These are phyloP conservation scores for Globisporangium iwayamae DNA, from an alignment of 352 stramenopile genomes.

Conservation along the genomic window DNA sequence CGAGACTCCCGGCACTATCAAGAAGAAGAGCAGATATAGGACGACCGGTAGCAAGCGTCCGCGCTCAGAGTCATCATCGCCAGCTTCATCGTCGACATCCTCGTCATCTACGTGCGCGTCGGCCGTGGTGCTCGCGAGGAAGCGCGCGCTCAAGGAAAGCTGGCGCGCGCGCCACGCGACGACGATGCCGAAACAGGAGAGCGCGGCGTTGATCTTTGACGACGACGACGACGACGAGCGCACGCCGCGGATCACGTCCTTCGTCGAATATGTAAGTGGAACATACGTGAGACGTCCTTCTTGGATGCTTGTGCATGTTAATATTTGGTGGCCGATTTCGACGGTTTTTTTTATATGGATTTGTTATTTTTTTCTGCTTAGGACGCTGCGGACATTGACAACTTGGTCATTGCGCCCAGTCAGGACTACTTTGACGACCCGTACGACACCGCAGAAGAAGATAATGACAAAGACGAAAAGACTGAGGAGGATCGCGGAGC, in stretches of 20 bases:
- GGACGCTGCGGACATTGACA: constrained; percentile 19
- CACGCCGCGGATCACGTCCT: constrained; percentile 12
- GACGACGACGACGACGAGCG: constrained; percentile 11
- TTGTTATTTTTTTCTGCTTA: neutral
- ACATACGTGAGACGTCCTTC: neutral
- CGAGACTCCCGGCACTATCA: constrained; percentile 8
- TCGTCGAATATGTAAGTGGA: constrained; percentile 20
- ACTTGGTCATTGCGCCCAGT: constrained; percentile 13
- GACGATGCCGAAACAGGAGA: neutral
- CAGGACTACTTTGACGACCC: constrained; percentile 20
- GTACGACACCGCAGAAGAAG: constrained; percentile 5
- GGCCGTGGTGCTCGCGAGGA: constrained; percentile 11
- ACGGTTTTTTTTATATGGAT: neutral
- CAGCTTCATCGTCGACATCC: constrained; percentile 10
- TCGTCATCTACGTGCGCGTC: constrained; percentile 13
- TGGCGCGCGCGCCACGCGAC: neutral
- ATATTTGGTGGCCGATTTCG: too few species aligned
- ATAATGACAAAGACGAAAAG: neutral
- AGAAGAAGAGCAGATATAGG: neutral
- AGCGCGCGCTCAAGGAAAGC: constrained; percentile 14
- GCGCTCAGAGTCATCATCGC: constrained; percentile 6
- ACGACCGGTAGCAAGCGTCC: neutral
- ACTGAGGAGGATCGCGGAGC: neutral
- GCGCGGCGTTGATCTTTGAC: neutral
- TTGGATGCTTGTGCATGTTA: neutral